Base-by-base conservation (phyloP, 23 red algal genomes). In the Gracilaria gracilis region DNA sequence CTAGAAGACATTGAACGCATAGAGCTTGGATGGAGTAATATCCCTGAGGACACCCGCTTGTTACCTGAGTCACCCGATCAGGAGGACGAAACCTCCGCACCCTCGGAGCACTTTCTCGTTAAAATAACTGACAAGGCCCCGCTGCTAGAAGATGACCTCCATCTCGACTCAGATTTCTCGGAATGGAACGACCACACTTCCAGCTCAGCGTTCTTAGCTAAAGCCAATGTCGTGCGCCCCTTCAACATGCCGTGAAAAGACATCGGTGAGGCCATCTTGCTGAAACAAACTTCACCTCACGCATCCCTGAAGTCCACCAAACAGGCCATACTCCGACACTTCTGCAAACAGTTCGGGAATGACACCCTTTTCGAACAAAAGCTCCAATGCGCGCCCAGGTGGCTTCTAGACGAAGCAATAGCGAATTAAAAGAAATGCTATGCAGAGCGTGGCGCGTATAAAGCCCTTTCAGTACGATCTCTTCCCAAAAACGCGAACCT, bases 221-320 rank as follows among this genome's bases (percentile, higher is more conserved):
- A 20, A 20, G 16, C 11, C 14, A 1, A 73, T 15, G 67, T 73
- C 1, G 21, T 42, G 4, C 67, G 67, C 9, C 67, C 35, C 34
- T 1, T 73, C 38, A 44, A 73, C 67, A 73, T 73, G 28, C 67
- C 38, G 0, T 73, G 36, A 3, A 73, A 73, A 21, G 67, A 73
- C 9, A 73, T 73, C 9, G 67, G 67, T 0, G 21, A 73, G n/a
- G n/a, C n/a, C n/a, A 42, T 42, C 4, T 16, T 21, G 36, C 12
- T 37, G 20, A 1, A 7, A 23, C 35, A 37, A 2, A 35, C 28
- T 73, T 35, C 67, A 8, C 38, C 67, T 0, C 31, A 39, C 0
- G 28, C 67, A 2, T 73, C 4, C 17, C 24, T 73, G 35, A 37
- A 40, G 9, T 73, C 67, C 5, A 73, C 67, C 2, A 73, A 73